phyloP scores from a whole-genome alignment of 2,329 filamentous ascomycete species.

The Alternaria brassicicola region DNA sequence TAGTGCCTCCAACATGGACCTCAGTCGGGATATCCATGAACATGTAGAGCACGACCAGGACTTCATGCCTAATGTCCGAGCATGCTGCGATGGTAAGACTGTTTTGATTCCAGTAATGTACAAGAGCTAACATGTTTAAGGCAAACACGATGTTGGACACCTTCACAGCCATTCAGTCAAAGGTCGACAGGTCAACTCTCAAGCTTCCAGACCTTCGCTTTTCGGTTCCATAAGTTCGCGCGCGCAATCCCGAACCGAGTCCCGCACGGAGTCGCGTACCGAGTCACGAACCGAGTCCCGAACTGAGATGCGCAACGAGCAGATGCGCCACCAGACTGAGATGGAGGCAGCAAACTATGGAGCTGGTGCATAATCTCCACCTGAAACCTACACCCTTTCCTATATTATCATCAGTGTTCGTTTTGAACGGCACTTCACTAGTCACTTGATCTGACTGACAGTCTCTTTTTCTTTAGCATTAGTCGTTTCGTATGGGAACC shows the following conservation, averaged over 20 bases:
- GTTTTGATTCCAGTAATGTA: conserved; percentile 3
- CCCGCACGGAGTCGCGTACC: conserved; percentile 24
- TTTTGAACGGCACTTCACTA: conserved; percentile 15
- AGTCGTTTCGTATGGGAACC: conserved; percentile 17
- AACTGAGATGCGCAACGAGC: conserved; percentile 34
- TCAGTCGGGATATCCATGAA: conserved; percentile 77
- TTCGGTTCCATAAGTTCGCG: conserved; percentile 44
- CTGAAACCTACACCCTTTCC: conserved; percentile 16
- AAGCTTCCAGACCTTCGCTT: conserved; percentile 36
- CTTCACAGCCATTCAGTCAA: conserved; percentile 46
- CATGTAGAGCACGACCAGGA: conserved; percentile 76
- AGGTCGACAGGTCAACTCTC: conserved; percentile 36
- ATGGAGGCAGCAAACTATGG: conserved; percentile 34
- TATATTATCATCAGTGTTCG: conserved; percentile 4
- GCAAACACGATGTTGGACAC: conserved; percentile 59
- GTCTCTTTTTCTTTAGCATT: conserved; percentile 37
- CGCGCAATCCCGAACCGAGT: conserved; percentile 38
- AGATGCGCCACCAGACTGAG: conserved; percentile 31
- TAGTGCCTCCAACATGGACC: conserved; percentile 76
- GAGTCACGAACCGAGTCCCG: conserved; percentile 31
- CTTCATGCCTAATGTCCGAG: conserved; percentile 89
- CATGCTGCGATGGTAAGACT: conserved; percentile 91
- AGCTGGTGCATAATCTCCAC: conserved; percentile 34
- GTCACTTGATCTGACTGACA: conserved; percentile 43
- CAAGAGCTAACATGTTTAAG: conserved; percentile 32